Evolutionary conservation across 164 flowering plant genomes (phyloP), one percentile per base, ranked within the genome.

Genomic region (Saururus chinensis): DNA sequence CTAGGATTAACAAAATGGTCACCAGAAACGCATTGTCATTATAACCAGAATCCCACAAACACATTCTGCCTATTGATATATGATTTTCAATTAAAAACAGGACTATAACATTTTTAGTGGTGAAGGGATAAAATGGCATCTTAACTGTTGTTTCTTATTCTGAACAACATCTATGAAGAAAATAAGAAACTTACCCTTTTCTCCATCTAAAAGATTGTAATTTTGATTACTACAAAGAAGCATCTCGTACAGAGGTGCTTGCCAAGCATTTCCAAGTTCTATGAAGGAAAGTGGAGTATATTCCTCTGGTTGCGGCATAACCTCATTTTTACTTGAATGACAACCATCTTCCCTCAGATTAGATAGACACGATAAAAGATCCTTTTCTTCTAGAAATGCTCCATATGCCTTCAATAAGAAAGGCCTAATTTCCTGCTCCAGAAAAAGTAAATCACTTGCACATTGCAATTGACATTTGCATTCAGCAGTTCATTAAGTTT

Each of bases 181-280:
- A 17, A 45, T 17, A 45, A 45, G 7, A 30, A 53, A 69, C 69
- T 19, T 60, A 82, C 93, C 91, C 79, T 64, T 76, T 62, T 74
- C 70, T 19, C 62, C 73, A 4, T 12, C 49, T 20, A 49, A 45
- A 12, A 17, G 64, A 51, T 57, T 41, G 19, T 48, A 16, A 35
- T 52, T 66, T 21, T 24, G 65, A 40, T 16, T 57, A 64, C 65
- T 66, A 59, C 78, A 66, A 8, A 88, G 78, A 71, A 74, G 73
- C 19, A 93, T 88, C 60, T 85, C 96, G 64, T 75, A 88, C 40
- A 85, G 52, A 51, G 86, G 88, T 49, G 97, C 88, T 71, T 90
- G 98, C 97, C 95, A 93, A 68, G 81, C 77, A 51, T 66, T 73
- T 52, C 86, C 92, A 37, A 88, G 88, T 51, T 87, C 86, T 23